Percentiles rank a stretch among this genome's conserved stretches.
Conservation (phyloP, 495 filamentous ascomycete genomes). For the Parmelia sp. region DNA sequence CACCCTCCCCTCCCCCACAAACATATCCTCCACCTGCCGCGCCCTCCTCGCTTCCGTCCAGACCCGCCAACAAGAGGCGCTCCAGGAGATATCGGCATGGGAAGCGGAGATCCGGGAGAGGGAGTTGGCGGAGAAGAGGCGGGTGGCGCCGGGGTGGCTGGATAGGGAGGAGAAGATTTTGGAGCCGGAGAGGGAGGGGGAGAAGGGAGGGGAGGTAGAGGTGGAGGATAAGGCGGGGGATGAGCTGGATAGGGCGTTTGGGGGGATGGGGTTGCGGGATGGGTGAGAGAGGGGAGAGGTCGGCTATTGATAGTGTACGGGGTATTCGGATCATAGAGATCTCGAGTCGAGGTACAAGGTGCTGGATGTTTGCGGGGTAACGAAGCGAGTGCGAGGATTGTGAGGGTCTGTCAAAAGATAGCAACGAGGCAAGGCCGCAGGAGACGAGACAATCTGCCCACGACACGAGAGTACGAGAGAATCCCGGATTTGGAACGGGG, state of each 20-base stretch:
- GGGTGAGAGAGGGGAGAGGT: no score
- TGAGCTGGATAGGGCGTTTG: constrained; percentile 86
- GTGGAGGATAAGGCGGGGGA: constrained; percentile 55
- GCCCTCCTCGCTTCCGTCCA: constrained; percentile 69
- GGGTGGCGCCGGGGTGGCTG: constrained; percentile 89
- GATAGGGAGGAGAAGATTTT: constrained; percentile 82
- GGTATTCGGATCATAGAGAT: no score
- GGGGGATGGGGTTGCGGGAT: constrained; percentile 46
- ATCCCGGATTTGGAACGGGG: no score
- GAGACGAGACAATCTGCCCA: no score
- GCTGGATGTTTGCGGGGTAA: no score
- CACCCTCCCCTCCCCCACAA: constrained; percentile 75
- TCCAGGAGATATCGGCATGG: constrained; percentile 59
- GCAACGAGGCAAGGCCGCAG: no score
- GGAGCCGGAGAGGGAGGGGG: constrained; percentile 55
- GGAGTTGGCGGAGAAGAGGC: constrained; percentile 85
- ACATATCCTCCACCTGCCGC: constrained; percentile 62
- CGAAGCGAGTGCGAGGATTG: no score
- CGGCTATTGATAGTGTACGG: no score
- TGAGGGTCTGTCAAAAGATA: no score
- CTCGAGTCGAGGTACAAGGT: no score
- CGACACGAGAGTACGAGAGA: no score
- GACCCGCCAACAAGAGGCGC: constrained; percentile 57
- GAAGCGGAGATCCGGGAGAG: constrained; percentile 63
- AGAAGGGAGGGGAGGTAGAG: constrained; percentile 25